Base-by-base conservation (phyloP, 2,329 filamentous ascomycete species). In the Aspergillus pseudoglaucus region DNA sequence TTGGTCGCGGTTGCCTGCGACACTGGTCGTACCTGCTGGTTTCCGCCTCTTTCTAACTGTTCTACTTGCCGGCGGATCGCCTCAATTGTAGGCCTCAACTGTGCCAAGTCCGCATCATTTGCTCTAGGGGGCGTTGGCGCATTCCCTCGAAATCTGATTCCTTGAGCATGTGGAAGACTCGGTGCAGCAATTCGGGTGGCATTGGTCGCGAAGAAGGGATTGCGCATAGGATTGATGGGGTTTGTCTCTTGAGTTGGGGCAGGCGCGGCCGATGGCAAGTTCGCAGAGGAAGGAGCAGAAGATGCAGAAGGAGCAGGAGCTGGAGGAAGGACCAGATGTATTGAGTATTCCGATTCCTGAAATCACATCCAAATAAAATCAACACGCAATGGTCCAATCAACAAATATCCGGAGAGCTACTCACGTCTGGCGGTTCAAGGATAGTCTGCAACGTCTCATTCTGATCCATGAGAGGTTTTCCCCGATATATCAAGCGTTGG, bases 401-500 rank as follows among this genome's bases (percentile, higher is more conserved):
- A 27, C 25, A 12, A 10, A 30, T 7, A 30, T 30, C 25, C 4
- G 25, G 4, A 10, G 25, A 30, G 25, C 10, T 22, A 65, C 76
- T 59, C 59, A 81, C 78, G 52, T 74, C 68, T 27, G 74, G 67
- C 14, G 72, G 64, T 37, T 76, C 75, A 51, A 84, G 70, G 3
- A 81, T 67, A 32, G 72, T 67, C 25, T 65, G 63, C 47, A 84
- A 62, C 0, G 70, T 75, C 33, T 73, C 71, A 18, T 67, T 64
- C 49, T 78, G 71, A 53, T 77, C 70, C 6, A 71, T 59, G 6
- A 83, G 69, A 23, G 76, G 72, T 47, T 75, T 71, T 17, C 81
- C 81, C 44, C 73, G 67, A 55, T 81, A 82, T 17, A 84, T 81
- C 49, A 84, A 61, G 39, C 79, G 72, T 65, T 83, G 81, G 39